phyloP scores from a whole-genome alignment of 1,139 yeast genomes.

The Geotrichum cucujoidarum region DNA sequence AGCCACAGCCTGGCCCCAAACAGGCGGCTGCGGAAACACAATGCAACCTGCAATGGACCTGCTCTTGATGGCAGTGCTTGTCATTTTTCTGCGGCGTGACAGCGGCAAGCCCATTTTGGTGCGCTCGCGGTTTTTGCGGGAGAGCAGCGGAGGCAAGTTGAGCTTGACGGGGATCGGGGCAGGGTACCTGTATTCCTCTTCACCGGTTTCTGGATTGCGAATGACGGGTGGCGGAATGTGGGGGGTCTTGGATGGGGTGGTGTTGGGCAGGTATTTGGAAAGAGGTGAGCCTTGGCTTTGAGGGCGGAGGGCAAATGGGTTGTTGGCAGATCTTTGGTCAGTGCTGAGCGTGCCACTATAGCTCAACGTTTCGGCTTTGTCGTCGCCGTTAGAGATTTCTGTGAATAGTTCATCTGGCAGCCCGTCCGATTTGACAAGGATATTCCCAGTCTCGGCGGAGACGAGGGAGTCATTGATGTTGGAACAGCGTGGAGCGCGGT shows the following conservation, averaged over 20 bases:
- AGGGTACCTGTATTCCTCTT: conserved; percentile 28
- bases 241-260: conserved; percentile 3
- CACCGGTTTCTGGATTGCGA: background rate
- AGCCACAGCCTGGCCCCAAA: too few species aligned
- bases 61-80: too few species aligned
- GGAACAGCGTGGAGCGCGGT: too few species aligned
- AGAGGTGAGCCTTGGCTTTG: too few species aligned
- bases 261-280: conserved; percentile 1
- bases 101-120: conserved; percentile 12
- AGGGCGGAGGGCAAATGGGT: too few species aligned
- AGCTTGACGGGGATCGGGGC: conserved; percentile 35
- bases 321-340: too few species aligned
- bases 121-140: conserved; percentile 21
- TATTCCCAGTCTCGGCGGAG: conserved; percentile 14
- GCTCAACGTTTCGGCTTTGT: too few species aligned
- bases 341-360: too few species aligned
- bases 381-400: too few species aligned
- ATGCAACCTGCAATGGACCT: conserved; percentile 15
- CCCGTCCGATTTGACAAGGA: conserved; percentile 18
- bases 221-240: conserved; percentile 13
- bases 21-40: conserved; percentile 19
- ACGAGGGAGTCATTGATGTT: conserved; percentile 8
- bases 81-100: conserved; percentile 4
- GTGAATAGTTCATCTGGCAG: too few species aligned
- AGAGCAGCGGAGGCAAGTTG: conserved; percentile 27